Evolutionary conservation across 2,329 filamentous ascomycete species (phyloP), one percentile per base, ranked within the genome.

Genomic region (Blastomyces gilchristii): DNA sequence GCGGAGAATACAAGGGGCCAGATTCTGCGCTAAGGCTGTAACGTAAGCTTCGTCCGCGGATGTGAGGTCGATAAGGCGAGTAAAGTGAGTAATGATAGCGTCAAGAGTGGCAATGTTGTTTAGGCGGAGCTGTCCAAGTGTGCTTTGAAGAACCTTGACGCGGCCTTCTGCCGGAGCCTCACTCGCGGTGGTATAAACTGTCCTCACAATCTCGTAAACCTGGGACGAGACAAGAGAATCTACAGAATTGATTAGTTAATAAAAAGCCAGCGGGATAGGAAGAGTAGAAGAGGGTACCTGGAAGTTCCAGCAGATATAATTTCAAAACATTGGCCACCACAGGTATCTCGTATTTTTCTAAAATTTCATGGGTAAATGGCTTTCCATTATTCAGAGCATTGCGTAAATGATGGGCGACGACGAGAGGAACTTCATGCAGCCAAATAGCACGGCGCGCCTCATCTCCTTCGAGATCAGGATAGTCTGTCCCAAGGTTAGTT

Each of bases 21-120:
- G 81, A 6, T 81, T 79, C 34, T 86, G 85, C 2, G 91, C 89
- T 49, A 99, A 83, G 47, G 86, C 80, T 14, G 87, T 74, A 63
- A 96, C 79, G 72, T 96, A 99, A 53, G 85, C 79, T 73, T 99
- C 94, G 69, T 96, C 93, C 41, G 94, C 94, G 16, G 93, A 97
- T 1, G 94, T 99, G 66, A 99, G 82, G 75, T 99, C 94, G 72
- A 99, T 95, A 65, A 99, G 81, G 65, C 94, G 89, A 49, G 93
- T 97, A 75, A 99, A 97, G 77, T 99, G 94, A 68, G 96, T 97
- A 82, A 95, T 96, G 73, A 96, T 89, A 50, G 94, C 94, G 75
- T 99, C 94, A 64, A 99, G 85, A n/a, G 94, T 97, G 58, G 94
- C 94, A 75, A 99, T 99, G 75, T 99, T 99, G 67, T 94, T 91